phyloP scores from a whole-genome alignment of 306 rosid genomes.

The Rosa multiflora region DNA sequence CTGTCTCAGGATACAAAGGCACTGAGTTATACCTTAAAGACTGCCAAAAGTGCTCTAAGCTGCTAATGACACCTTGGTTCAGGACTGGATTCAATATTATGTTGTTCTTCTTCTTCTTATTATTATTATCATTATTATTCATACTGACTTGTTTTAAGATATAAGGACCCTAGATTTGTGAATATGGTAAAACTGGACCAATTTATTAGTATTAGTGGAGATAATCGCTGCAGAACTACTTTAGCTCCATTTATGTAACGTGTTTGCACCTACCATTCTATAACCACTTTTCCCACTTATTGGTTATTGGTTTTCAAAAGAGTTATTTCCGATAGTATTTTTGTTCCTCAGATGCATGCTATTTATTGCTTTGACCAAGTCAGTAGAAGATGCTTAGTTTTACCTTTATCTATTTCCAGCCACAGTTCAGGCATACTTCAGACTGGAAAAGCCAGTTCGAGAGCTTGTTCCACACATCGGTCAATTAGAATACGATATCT shows the following conservation, averaged over 20 bases:
- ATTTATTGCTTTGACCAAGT: conserved; percentile 1
- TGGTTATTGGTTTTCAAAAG: background rate
- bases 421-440: conserved; percentile 71
- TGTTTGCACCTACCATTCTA: background rate
- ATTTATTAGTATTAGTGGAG: background rate
- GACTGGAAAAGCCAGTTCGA: conserved; percentile 70
- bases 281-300: background rate
- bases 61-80: background rate
- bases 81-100: background rate
- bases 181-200: background rate
- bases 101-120: background rate
- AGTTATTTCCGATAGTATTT: background rate
- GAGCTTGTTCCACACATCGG: conserved; percentile 68
- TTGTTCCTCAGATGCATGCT: background rate
- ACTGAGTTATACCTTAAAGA: background rate
- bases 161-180: background rate
- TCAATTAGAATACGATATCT: conserved; percentile 74
- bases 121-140: background rate
- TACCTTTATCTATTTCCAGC: conserved; percentile 50
- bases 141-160: background rate
- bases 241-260: background rate
- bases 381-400: conserved; percentile 11
- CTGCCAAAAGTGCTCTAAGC: background rate
- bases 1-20: background rate
- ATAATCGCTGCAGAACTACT: conserved; percentile 5